phyloP scores from a whole-genome alignment of 2,329 filamentous ascomycete species.

The Ilyonectria destructans region DNA sequence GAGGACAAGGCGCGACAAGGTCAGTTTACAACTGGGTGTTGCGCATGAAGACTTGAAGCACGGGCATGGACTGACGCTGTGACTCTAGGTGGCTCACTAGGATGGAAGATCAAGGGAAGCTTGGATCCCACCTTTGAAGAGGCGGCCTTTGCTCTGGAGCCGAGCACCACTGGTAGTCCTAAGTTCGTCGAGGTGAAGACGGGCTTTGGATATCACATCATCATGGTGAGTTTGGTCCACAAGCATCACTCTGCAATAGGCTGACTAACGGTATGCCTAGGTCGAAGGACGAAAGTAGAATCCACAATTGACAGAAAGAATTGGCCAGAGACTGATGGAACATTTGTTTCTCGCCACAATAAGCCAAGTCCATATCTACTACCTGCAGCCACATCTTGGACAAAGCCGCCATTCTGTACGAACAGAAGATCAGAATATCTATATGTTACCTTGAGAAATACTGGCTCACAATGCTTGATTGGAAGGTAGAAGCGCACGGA shows the following conservation, averaged over 20 bases:
- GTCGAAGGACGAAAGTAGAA: slow-evolving; percentile 61
- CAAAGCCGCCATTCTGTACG: not conserved
- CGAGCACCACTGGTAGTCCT: slow-evolving; percentile 76
- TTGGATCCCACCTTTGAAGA: slow-evolving; percentile 81
- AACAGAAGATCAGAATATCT: no score
- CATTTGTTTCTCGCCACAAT: slow-evolving; percentile 18
- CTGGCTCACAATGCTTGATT: no score
- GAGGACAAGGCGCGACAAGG: slow-evolving; percentile 84
- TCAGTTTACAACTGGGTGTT: slow-evolving; percentile 47
- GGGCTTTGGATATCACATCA: slow-evolving; percentile 83
- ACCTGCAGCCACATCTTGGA: not conserved
- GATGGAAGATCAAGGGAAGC: slow-evolving; percentile 80
- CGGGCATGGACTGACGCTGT: slow-evolving; percentile 15
- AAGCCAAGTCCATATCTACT: not conserved
- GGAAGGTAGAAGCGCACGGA: no score
- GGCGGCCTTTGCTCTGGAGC: slow-evolving; percentile 79
- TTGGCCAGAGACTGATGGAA: not conserved
- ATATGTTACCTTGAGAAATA: no score
- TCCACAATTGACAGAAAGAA: not conserved
- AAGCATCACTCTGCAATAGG: not conserved
- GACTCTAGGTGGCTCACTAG: slow-evolving; percentile 75
- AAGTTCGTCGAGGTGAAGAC: slow-evolving; percentile 82
- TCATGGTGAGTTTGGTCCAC: slow-evolving; percentile 74
- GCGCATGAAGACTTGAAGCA: not conserved
- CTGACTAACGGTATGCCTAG: slow-evolving; percentile 44